These are phyloP conservation scores for Xylariales sp. DNA, from an alignment of 2,329 filamentous ascomycete genomes.

Conservation along the genomic window DNA sequence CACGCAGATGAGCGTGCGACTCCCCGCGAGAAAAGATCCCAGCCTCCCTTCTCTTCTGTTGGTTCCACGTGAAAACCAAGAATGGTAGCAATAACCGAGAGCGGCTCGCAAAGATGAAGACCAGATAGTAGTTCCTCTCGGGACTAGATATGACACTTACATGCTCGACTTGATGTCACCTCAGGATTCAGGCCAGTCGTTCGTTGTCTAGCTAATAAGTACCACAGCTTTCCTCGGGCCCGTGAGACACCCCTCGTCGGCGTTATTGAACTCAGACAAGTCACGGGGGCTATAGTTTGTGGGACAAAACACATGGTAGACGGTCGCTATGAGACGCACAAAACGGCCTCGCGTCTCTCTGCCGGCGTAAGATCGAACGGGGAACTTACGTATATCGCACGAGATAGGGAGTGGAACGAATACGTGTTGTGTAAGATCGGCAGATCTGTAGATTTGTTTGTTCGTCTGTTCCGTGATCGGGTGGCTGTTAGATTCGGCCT, in stretches of 20 bases:
- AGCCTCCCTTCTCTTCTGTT: neutral
- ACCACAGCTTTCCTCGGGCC: neutral
- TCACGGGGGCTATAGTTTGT: constrained; percentile 1
- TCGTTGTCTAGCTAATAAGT: neutral
- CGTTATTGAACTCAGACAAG: neutral
- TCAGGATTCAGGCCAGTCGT: neutral
- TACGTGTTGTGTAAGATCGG: neutral
- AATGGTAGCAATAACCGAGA: constrained; percentile 9
- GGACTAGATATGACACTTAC: neutral
- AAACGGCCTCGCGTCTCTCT: constrained; percentile 8
- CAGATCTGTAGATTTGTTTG: neutral
- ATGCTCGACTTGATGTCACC: neutral
- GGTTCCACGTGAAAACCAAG: neutral
- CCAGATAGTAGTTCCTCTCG: neutral
- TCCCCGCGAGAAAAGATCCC: neutral
- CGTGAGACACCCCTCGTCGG: neutral
- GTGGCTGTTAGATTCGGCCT: too few relatives aligned
- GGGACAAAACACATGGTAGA: constrained; percentile 18
- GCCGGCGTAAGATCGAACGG: constrained; percentile 4
- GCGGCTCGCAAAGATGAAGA: neutral
- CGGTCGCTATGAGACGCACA: constrained; percentile 3
- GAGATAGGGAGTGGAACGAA: neutral
- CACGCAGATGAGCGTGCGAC: neutral
- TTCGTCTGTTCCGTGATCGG: neutral
- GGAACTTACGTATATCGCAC: constrained; percentile 28